These are phyloP conservation scores for Chaetomium sp. DNA, from an alignment of 2,329 filamentous ascomycete species.

Conservation along the genomic window DNA sequence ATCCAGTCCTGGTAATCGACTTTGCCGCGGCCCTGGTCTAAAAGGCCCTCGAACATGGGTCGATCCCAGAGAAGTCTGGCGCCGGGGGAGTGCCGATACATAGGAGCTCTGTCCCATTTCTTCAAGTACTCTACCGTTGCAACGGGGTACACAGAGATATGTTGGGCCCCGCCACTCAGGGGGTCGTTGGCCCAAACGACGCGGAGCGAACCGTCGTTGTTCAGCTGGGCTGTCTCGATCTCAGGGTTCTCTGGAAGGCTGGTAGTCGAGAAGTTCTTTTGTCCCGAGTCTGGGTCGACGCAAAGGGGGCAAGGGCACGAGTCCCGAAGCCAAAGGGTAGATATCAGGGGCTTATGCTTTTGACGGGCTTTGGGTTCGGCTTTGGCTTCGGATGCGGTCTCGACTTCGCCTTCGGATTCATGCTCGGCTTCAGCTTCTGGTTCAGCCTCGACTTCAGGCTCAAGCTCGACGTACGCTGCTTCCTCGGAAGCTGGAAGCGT, in stretches of 20 bases:
- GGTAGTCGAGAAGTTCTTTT: constrained; percentile 46
- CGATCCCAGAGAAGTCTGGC: constrained; percentile 36
- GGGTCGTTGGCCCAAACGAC: constrained; percentile 54
- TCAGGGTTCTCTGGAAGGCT: constrained; percentile 33
- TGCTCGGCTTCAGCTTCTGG: no score
- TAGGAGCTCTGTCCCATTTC: neutral
- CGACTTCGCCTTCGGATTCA: no score
- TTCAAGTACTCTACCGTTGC: constrained; percentile 21
- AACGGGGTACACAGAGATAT: constrained; percentile 32
- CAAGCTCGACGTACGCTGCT: no score
- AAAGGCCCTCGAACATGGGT: constrained; percentile 31
- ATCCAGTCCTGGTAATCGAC: constrained; percentile 70
- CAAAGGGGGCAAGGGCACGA: constrained; percentile 47
- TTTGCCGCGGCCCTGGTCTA: constrained; percentile 42
- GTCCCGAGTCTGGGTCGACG: constrained; percentile 51
- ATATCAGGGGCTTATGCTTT: neutral
- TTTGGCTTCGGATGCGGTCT: no score
- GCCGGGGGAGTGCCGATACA: neutral
- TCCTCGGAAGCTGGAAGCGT: no score
- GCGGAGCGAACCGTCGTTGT: constrained; percentile 40
- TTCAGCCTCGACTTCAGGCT: no score
- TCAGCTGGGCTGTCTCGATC: constrained; percentile 27
- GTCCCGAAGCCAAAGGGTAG: constrained; percentile 42
- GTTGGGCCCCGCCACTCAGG: constrained; percentile 24
- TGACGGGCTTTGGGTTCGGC: neutral